A percentile compares a stretch with the other conserved stretches of the same genome.
phyloP scores from a whole-genome alignment of 106 monocot genomes.

The Dioscorea alata region DNA sequence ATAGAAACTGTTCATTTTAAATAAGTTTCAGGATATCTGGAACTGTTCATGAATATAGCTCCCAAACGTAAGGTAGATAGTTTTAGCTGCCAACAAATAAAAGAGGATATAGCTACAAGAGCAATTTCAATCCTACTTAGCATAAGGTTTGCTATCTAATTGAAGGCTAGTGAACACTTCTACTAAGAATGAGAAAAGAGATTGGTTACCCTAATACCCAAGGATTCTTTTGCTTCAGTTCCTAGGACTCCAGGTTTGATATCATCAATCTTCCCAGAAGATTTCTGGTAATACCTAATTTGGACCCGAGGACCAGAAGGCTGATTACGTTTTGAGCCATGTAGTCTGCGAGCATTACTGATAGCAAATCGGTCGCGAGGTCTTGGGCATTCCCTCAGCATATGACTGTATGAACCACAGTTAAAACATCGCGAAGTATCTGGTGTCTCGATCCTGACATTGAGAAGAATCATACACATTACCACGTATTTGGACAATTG shows the following conservation, averaged over 20 bases:
- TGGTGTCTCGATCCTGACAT: slow-evolving; percentile 21
- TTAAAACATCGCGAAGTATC: slow-evolving; percentile 93
- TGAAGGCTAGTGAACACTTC: too few relatives aligned
- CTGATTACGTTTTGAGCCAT: slow-evolving; percentile 46
- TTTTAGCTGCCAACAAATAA: too few relatives aligned
- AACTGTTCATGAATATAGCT: too few relatives aligned
- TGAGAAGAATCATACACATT: neutral
- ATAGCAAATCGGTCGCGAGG: slow-evolving; percentile 80
- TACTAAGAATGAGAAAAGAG: too few relatives aligned
- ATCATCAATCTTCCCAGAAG: slow-evolving; percentile 76
- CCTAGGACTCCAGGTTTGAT: slow-evolving; percentile 79
- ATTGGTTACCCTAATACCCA: slow-evolving; percentile 75
- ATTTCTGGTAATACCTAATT: slow-evolving; percentile 65
- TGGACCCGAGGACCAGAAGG: slow-evolving; percentile 36
- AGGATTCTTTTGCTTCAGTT: slow-evolving; percentile 73
- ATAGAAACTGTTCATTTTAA: too few relatives aligned
- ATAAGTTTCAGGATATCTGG: too few relatives aligned
- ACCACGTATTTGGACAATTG: neutral
- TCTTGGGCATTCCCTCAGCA: slow-evolving; percentile 82
- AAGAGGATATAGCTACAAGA: too few relatives aligned
- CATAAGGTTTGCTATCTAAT: too few relatives aligned
- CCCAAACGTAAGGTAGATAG: too few relatives aligned
- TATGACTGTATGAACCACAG: slow-evolving; percentile 87
- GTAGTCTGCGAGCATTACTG: slow-evolving; percentile 68
- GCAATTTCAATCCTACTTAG: too few relatives aligned